Evolutionary conservation across 2,329 filamentous ascomycete species (phyloP).

Genomic region (Pyrenophora graminea): DNA sequence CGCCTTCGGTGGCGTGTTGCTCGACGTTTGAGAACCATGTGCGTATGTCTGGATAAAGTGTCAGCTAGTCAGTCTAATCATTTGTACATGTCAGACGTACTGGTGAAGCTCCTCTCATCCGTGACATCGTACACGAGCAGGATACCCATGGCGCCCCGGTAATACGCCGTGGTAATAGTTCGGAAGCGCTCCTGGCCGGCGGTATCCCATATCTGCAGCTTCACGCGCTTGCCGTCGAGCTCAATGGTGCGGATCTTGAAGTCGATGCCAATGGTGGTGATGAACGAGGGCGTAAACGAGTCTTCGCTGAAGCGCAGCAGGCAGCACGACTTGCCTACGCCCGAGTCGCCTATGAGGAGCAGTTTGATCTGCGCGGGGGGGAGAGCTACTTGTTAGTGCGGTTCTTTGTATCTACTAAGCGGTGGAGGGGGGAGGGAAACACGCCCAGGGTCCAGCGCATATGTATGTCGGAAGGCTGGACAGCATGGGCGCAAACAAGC

Average conservation of each 20-base stretch:
- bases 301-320: constrained; percentile 96
- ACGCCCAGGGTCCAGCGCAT: constrained; percentile 6
- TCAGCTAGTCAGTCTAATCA: constrained; percentile 14
- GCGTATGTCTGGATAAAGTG: constrained; percentile 74
- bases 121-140: constrained; percentile 98
- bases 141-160: constrained; percentile 97
- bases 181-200: constrained; percentile 97
- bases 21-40: constrained; percentile 99
- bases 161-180: constrained; percentile 98
- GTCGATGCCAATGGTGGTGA: constrained; percentile 99
- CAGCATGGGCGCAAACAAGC: constrained; percentile 10
- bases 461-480: constrained; percentile 1
- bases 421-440: constrained; percentile 10
- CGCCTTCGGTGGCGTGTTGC: constrained; percentile 95
- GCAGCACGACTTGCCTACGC: constrained; percentile 96
- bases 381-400: constrained; percentile 12
- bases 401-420: constrained; percentile 3
- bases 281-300: constrained; percentile 96
- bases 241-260: constrained; percentile 99
- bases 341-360: constrained; percentile 93
- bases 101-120: constrained; percentile 93
- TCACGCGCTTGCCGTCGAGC: constrained; percentile 96
- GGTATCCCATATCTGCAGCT: constrained; percentile 99
- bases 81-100: constrained; percentile 56
- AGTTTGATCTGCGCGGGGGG: constrained; percentile 77